phyloP scores from a whole-genome alignment of 75 land plant genomes.

The Selaginella moellendorffii region DNA sequence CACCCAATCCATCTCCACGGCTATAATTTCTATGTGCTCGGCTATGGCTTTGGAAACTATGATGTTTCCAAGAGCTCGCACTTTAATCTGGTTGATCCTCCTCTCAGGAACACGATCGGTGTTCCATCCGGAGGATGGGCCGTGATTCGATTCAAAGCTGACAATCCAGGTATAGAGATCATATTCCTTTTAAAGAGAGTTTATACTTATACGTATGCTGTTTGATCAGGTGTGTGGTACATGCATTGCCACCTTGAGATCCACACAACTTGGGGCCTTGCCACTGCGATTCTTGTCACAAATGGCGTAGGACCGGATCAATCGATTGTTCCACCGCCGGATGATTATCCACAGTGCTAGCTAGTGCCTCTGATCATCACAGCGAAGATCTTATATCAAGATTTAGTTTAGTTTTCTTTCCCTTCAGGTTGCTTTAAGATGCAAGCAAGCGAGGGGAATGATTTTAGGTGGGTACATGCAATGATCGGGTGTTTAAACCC shows the following conservation, averaged over 20 bases:
- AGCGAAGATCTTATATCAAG: background rate
- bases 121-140: background rate
- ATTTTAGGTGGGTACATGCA: too few species aligned
- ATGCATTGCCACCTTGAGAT: conserved; percentile 6
- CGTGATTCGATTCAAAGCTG: background rate
- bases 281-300: background rate
- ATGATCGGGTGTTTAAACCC: too few species aligned
- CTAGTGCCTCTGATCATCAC: too few species aligned
- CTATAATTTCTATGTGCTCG: conserved; percentile 1
- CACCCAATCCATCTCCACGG: conserved; percentile 8
- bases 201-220: conserved; percentile 7
- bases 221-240: conserved; percentile 2
- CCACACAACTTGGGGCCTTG: background rate
- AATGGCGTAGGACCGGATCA: background rate
- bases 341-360: background rate
- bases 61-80: background rate
- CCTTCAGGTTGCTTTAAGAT: background rate
- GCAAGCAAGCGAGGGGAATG: background rate
- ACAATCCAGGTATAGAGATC: conserved; percentile 9
- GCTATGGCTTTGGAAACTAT: background rate
- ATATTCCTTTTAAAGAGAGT: too few species aligned
- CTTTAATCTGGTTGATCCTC: conserved; percentile 9
- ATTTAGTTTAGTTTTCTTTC: background rate
- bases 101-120: background rate
- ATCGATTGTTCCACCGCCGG: background rate